A percentile compares a stretch with the other conserved stretches of the same genome.
Conservation (phyloP, 2,329 filamentous ascomycete species). For the Xylaria arbuscula region DNA sequence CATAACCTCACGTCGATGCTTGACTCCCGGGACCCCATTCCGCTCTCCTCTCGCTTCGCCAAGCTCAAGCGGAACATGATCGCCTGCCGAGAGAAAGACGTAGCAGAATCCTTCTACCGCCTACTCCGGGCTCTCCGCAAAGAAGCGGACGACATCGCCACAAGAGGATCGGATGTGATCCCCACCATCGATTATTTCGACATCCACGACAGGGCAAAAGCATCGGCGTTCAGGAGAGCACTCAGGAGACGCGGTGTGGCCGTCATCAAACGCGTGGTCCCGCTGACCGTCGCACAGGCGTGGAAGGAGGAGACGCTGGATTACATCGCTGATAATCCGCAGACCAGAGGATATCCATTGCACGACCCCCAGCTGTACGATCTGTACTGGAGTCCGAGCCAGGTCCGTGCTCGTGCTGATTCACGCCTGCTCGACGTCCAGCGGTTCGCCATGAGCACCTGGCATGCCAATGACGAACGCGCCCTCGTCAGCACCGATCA, state of each 20-base stretch:
- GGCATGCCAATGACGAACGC: conserved; percentile 63
- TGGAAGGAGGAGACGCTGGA: conserved; percentile 74
- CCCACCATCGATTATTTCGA: conserved; percentile 57
- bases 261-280: conserved; percentile 74
- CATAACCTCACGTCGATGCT: conserved; percentile 48
- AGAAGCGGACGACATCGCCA: conserved; percentile 54
- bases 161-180: conserved; percentile 52
- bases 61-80: conserved; percentile 56
- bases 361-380: conserved; percentile 77
- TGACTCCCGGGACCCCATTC: conserved; percentile 51
- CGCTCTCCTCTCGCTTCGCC: conserved; percentile 56
- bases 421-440: conserved; percentile 72
- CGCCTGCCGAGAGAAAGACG: conserved; percentile 52
- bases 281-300: conserved; percentile 67
- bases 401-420: conserved; percentile 74
- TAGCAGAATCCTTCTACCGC: conserved; percentile 56
- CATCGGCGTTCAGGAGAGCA: conserved; percentile 43
- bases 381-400: conserved; percentile 77
- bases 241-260: conserved; percentile 70
- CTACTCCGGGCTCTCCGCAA: conserved; percentile 52
- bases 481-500: conserved; percentile 62
- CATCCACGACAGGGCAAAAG: conserved; percentile 48
- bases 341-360: conserved; percentile 69
- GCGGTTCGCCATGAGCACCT: conserved; percentile 70
- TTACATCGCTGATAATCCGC: conserved; percentile 72